A percentile compares a stretch with the other conserved stretches of the same genome.
Evolutionary conservation across 2,329 filamentous ascomycete genomes (phyloP).

Genomic region (Pseudogymnoascus sp.): DNA sequence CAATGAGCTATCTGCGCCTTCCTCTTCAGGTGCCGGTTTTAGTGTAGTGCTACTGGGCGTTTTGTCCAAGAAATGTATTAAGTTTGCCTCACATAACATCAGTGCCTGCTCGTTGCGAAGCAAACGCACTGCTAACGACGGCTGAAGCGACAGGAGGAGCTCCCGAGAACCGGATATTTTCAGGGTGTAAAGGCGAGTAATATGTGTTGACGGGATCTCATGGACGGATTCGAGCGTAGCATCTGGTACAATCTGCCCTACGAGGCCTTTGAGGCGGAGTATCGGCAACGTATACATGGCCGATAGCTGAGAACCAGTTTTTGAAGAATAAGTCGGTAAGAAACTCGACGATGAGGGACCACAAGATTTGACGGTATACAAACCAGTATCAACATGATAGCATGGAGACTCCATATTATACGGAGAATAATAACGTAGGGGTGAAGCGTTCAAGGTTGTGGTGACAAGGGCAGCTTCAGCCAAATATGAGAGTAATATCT

Average conservation of each 20-base stretch:
- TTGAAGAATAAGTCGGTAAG: slow-evolving; percentile 14
- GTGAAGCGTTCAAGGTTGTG: not conserved
- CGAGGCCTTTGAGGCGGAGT: slow-evolving; percentile 24
- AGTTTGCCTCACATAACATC: slow-evolving; percentile 23
- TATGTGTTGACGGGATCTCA: slow-evolving; percentile 24
- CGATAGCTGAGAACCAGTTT: slow-evolving; percentile 19
- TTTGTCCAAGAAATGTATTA: slow-evolving; percentile 10
- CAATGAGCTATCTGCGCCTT: not conserved
- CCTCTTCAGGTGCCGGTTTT: not conserved
- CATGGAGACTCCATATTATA: slow-evolving; percentile 4
- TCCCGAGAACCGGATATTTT: slow-evolving; percentile 24
- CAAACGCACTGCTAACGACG: slow-evolving; percentile 14
- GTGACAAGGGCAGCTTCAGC: slow-evolving; percentile 1
- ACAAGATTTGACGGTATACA: not conserved
- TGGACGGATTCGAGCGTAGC: slow-evolving; percentile 22
- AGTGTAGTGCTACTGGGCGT: not conserved
- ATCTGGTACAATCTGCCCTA: slow-evolving; percentile 21
- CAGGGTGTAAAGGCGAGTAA: slow-evolving; percentile 25
- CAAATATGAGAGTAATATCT: slow-evolving; percentile 7
- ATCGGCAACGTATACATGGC: slow-evolving; percentile 25
- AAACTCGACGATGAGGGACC: not conserved
- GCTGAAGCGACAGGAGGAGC: slow-evolving; percentile 15
- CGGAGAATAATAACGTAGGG: not conserved
- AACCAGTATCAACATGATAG: not conserved
- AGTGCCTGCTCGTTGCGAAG: slow-evolving; percentile 25